Percentiles rank a stretch among this genome's conserved stretches.
Evolutionary conservation across 306 rosid genomes (phyloP).

Genomic region (Hippophae gyantsensis): DNA sequence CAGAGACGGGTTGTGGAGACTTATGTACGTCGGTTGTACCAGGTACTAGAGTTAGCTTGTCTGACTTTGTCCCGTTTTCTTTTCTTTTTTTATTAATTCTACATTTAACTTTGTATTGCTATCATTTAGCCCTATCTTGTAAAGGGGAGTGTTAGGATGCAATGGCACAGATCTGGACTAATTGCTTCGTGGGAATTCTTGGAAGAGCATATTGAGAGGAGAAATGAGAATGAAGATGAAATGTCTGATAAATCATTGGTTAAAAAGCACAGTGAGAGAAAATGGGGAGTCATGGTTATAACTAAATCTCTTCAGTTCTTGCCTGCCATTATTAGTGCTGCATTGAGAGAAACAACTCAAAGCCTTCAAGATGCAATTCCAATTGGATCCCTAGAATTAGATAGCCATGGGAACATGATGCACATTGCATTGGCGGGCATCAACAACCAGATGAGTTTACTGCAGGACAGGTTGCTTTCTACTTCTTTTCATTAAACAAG

Average conservation of each 20-base stretch:
- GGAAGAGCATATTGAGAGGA: conserved; percentile 61
- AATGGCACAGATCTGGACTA: conserved; percentile 95
- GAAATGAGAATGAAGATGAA: conserved; percentile 45
- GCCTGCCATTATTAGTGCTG: conserved; percentile 64
- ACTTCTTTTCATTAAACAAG: conserved; percentile 8
- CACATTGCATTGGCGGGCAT: conserved; percentile 88
- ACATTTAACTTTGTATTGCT: conserved; percentile 27
- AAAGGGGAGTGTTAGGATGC: conserved; percentile 95
- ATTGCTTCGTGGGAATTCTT: conserved; percentile 92
- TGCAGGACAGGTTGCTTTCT: conserved; percentile 75
- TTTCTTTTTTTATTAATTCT: conserved; percentile 8
- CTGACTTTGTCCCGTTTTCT: conserved; percentile 8
- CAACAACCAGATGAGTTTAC: conserved; percentile 95
- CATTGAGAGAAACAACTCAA: conserved; percentile 66
- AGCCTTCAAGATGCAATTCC: conserved; percentile 38
- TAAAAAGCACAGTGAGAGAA: conserved; percentile 61
- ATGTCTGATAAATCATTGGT: conserved; percentile 22
- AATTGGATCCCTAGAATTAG: conserved; percentile 36
- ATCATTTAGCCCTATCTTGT: conserved; percentile 79
- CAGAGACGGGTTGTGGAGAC: conserved; percentile 95
- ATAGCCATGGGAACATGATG: conserved; percentile 75
- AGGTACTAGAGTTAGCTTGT: conserved; percentile 39
- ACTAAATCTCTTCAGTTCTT: conserved; percentile 82
- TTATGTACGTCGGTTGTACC: conserved; percentile 84
- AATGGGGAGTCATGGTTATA: conserved; percentile 95